These are phyloP conservation scores for Tilletia indica DNA, from an alignment of 1,284 basidiomycete genomes.

Conservation along the genomic window DNA sequence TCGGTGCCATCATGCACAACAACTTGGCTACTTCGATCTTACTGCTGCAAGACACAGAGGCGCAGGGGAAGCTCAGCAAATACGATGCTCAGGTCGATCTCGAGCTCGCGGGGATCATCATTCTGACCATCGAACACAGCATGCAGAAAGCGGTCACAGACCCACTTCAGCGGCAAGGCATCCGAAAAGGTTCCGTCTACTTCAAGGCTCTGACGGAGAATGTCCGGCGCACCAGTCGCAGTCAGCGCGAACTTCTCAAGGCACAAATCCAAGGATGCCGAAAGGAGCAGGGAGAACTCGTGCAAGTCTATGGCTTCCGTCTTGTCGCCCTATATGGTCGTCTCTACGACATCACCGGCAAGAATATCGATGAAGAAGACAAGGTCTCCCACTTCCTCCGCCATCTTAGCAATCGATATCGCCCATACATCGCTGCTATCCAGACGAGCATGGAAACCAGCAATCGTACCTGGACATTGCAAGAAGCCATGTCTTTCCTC, in stretches of 20 bases:
- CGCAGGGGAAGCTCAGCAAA: no score
- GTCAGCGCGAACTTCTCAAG: not conserved
- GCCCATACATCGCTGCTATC: not conserved
- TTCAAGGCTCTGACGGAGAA: not conserved
- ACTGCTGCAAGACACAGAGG: no score
- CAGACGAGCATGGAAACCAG: no score
- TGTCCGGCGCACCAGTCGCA: not conserved
- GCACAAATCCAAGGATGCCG: not conserved
- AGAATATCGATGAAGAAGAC: not conserved
- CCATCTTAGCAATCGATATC: not conserved
- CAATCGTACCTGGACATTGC: no score
- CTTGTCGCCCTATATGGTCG: not conserved
- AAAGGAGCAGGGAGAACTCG: not conserved
- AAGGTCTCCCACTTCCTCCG: not conserved
- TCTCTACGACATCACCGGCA: not conserved
- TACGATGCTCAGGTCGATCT: no score
- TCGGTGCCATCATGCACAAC: no score
- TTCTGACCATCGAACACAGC: not conserved
- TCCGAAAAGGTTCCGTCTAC: not conserved
- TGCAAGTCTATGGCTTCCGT: not conserved
- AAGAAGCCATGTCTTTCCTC: no score
- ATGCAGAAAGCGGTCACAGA: not conserved
- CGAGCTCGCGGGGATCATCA: not conserved
- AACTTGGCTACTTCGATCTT: no score
- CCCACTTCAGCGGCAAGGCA: not conserved